A percentile compares a stretch with the other conserved stretches of the same genome.
These are phyloP conservation scores for Saururus chinensis DNA, from an alignment of 164 flowering plant genomes.

Conservation along the genomic window DNA sequence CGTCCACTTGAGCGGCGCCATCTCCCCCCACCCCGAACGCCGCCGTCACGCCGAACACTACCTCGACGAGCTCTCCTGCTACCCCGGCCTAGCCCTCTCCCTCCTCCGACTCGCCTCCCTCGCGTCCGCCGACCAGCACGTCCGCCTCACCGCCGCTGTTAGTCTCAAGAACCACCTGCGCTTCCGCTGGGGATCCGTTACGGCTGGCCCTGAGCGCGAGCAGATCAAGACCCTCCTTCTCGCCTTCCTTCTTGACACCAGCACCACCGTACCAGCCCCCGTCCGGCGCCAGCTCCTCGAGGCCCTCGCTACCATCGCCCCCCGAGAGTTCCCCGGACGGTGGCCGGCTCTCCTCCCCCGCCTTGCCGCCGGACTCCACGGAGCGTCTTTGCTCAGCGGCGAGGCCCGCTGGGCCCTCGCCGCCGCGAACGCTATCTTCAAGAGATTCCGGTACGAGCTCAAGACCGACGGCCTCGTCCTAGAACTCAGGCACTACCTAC, in stretches of 20 bases:
- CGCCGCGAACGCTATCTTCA: slow-evolving; percentile 70
- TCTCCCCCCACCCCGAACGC: slow-evolving; percentile 59
- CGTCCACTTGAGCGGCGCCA: slow-evolving; percentile 65
- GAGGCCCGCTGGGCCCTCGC: slow-evolving; percentile 74
- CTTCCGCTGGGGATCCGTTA: slow-evolving; percentile 43
- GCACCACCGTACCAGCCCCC: too few species aligned
- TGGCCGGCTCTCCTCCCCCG: slow-evolving; percentile 80
- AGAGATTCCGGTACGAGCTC: slow-evolving; percentile 67
- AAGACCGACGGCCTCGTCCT: slow-evolving; percentile 60
- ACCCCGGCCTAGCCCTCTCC: slow-evolving; percentile 63
- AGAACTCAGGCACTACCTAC: slow-evolving; percentile 78
- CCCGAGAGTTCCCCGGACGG: slow-evolving; percentile 71
- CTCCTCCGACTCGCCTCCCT: slow-evolving; percentile 80
- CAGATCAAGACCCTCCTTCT: slow-evolving; percentile 76
- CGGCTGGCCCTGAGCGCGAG: slow-evolving; percentile 44
- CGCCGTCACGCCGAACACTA: slow-evolving; percentile 71
- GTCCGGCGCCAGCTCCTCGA: slow-evolving; percentile 82
- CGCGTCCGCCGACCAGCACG: slow-evolving; percentile 53
- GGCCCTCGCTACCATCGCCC: slow-evolving; percentile 62
- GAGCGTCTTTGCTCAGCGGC: slow-evolving; percentile 46
- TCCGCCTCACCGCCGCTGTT: slow-evolving; percentile 84
- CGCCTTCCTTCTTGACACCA: slow-evolving; percentile 56
- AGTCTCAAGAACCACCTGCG: slow-evolving; percentile 83
- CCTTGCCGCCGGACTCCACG: slow-evolving; percentile 39
- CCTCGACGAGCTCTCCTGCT: slow-evolving; percentile 51